Evolutionary conservation across 192 early-diverging fungal species (phyloP), one percentile per base, ranked within the genome.

Genomic region (Backusella australiensis): DNA sequence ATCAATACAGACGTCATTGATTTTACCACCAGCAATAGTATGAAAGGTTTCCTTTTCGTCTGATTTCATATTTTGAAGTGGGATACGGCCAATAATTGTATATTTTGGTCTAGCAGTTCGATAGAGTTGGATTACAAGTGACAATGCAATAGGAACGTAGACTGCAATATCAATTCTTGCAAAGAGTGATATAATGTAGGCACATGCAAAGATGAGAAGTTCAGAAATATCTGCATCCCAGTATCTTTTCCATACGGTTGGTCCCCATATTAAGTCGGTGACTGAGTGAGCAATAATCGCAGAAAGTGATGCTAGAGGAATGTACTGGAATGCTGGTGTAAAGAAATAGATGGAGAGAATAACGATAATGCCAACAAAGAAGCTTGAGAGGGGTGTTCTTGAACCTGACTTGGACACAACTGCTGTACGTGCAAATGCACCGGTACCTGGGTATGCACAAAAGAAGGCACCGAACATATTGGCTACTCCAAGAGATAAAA

Each of bases 401-500:
- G 93, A 92, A 19, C 97, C 97, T 12, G 95, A 94, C 78, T 92
- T 89, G 75, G 94, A 88, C 85, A 96, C 97, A 82, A 99, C 90
- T 59, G 96, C 96, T 0, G 94, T 93, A 53, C 97, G 92, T 14
- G 95, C 96, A 86, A 99, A 97, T 8, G 95, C 96, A 53, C 96
- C 97, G 17, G 97, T 97, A 1, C 93, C 88, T 23, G 96, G 92
- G 85, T 93, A 96, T 11, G 89, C 93, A 69, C 91, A 88, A 81
- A 99, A 93, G 82, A 97, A 96, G 6, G 93, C 91, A 11, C 91
- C 94, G 78, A 94, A 78, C 26, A 94, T 77, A 86, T 99, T 99
- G 34, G 94, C 91, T n/a, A 92, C 23, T 35, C 97, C 97, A 39
- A 99, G 88, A 0, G 96, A 92, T 67, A 96, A 89, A 34, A 95